Conservation (phyloP, 805 yeast genomes). For the Debaryomyces prosopidis region DNA sequence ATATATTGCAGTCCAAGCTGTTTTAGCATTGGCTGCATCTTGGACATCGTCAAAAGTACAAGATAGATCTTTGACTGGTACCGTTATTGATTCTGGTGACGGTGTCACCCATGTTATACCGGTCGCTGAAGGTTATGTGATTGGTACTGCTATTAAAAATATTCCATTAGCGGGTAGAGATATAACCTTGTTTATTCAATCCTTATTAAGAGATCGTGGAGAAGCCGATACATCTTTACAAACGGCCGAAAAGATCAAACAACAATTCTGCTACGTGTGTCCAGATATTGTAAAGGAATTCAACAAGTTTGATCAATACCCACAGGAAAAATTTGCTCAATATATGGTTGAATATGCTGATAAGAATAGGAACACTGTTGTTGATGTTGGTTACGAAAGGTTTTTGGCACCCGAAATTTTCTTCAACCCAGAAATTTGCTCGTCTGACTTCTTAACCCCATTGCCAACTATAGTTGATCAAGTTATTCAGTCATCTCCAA, state of each 20-base stretch:
- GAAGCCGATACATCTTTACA: constrained; percentile 90
- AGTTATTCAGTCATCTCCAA: constrained; percentile 93
- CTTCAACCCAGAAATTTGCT: constrained; percentile 96
- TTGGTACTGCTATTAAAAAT: constrained; percentile 95
- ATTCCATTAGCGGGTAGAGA: constrained; percentile 99
- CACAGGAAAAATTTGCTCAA: constrained; percentile 86
- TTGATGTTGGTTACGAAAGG: constrained; percentile 97
- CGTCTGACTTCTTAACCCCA: constrained; percentile 93
- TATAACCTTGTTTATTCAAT: constrained; percentile 90
- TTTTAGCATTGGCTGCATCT: constrained; percentile 95
- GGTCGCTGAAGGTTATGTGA: constrained; percentile 98
- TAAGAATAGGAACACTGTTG: constrained; percentile 49
- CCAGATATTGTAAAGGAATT: constrained; percentile 98
- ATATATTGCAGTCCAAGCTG: constrained; percentile 98
- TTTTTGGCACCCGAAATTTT: constrained; percentile 99
- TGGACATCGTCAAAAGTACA: constrained; percentile 97
- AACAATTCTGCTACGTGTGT: constrained; percentile 94
- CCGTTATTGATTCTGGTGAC: constrained; percentile 97
- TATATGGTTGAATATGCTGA: constrained; percentile 84
- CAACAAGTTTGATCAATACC: constrained; percentile 89
- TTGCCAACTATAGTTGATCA: constrained; percentile 94
- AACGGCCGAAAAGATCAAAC: constrained; percentile 96
- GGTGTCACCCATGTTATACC: constrained; percentile 99
- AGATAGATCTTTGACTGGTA: constrained; percentile 95
- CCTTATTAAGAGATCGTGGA: constrained; percentile 92